These are phyloP conservation scores for Aschersonia sp. DNA, from an alignment of 2,329 filamentous ascomycete genomes.

Conservation along the genomic window DNA sequence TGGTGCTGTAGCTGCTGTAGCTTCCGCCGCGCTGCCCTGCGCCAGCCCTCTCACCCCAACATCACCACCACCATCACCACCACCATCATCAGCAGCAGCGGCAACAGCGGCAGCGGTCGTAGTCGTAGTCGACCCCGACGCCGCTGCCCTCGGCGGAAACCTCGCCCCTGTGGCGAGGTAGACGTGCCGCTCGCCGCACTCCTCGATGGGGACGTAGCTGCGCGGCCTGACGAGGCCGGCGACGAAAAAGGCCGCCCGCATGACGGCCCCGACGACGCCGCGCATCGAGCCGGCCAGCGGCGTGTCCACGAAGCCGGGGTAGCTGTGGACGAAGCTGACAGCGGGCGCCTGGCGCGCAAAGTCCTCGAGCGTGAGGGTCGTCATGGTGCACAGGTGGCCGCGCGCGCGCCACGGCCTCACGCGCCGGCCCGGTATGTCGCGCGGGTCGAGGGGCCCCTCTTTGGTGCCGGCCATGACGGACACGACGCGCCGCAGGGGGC, in stretches of 20 bases:
- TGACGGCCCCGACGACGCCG: background rate
- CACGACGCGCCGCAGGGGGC: constrained; percentile 26
- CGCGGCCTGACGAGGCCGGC: background rate
- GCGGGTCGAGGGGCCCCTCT: constrained; percentile 26
- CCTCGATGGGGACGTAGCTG: background rate
- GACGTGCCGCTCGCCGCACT: constrained; percentile 3
- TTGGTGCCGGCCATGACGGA: constrained; percentile 30
- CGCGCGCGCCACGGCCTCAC: constrained; percentile 6
- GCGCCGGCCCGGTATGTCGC: constrained; percentile 18
- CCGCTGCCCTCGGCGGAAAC: constrained; percentile 1
- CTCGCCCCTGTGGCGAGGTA: constrained; percentile 4
- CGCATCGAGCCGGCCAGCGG: background rate
- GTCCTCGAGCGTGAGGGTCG: constrained; percentile 28
- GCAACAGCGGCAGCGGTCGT: too few species aligned
- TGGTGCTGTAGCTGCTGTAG: background rate
- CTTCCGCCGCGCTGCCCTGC: too few species aligned
- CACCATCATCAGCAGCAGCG: too few species aligned
- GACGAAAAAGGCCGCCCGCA: background rate
- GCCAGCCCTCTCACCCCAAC: too few species aligned
- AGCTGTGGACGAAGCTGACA: constrained; percentile 17
- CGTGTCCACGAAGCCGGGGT: constrained; percentile 12
- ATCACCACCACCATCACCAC: too few species aligned
- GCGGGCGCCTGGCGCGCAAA: constrained; percentile 26
- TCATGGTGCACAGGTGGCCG: constrained; percentile 28
- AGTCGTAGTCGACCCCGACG: too few species aligned